Base-by-base conservation (phyloP, 768 basidiomycete species). In the Nidularia sp. region DNA sequence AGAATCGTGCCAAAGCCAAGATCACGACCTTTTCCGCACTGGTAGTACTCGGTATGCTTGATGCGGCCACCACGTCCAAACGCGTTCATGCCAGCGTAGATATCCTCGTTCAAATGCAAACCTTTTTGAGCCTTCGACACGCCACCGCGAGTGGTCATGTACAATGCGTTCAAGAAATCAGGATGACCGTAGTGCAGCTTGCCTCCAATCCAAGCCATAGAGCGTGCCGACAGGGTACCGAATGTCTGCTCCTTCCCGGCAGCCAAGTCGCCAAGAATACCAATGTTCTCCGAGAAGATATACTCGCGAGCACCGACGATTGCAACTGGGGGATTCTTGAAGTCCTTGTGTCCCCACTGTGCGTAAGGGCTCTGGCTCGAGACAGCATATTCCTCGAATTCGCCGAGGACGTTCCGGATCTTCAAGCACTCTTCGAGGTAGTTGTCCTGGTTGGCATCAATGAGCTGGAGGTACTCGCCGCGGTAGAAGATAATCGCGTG, bases 241-340 rank as follows among this genome's bases (percentile, higher is more conserved):
- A 99, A 99, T 36, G 97, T 99, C 70, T 98, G 97, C 70, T 99
- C 97, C 77, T 99, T 98, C 13, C 97, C 95, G 55, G 97, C 97
- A 41, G 97, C 97, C 44, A 99, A 81, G 70, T 99, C 97, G 62
- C 97, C 97, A 45, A 99, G 79, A 61, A 98, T 96, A 78, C 97
- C 97, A 57, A 98, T 98, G 66, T 98, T 98, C 75, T 99, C 97
- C 49, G 97, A 98, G 75, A 99, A 99, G 67, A 99, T 98, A 70
- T 99, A 99, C 77, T 99, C 96, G 72, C 97, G 86, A 7, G 97
- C 96, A 69, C 96, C 97, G 57, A 99, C 90, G 57, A 99, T 99
- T 12, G 97, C 96, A 18, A 98, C 89, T 13, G 97, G 97, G 18
- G 90, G 69, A 55, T 82, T 81, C 65, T 83, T 83, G 79, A 96